Evolutionary conservation across 2,329 filamentous ascomycete genomes (phyloP), one percentile per base, ranked within the genome.

Genomic region (Pyrenophora tritici-repentis): DNA sequence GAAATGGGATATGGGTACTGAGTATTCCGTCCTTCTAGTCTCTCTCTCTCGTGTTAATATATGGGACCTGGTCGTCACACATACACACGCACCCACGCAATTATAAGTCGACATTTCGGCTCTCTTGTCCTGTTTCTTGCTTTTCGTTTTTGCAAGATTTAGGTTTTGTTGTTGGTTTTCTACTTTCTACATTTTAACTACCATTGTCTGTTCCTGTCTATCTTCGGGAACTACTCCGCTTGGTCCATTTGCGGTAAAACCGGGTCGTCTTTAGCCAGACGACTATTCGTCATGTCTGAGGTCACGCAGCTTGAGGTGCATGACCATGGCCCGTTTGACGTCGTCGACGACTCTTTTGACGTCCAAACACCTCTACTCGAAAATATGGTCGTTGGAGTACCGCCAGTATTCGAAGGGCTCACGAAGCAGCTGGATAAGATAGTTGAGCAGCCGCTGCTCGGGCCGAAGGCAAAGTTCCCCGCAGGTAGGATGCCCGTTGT

Each of bases 301-400:
- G 52, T 58, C 17, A 57, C 55, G 38, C 52, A 33, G 14, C 26
- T 40, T 12, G 20, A 37, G 13, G 24, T 46, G 50, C 46, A 56
- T 31, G 31, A 14, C 35, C 58, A 67, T 47, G 50, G 56, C 42
- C 42, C 58, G 9, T 47, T 65, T 41, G 67, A 70, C 36, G 58
- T 65, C 26, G 2, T 29, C 35, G 58, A 67, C 47, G 51, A 55
- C 42, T 44, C 58, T 12, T 47, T 65, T 42, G 67, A 70, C 32
- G 58, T 65, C 20, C 64, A 65, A 40, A 72, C 70, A 50, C 68
- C 70, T 12, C 49, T 72, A 29, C 51, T 70, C 17, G 70, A 73
- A 55, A 71, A 71, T 18, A 72, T 74, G 69, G 67, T 70, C 17
- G 56, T 67, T n/a, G 67, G 67, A 50, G 67, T 72, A 22, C 71